phyloP scores from a whole-genome alignment of 148 eudicot species.

The Vaccinium macrocarpon region DNA sequence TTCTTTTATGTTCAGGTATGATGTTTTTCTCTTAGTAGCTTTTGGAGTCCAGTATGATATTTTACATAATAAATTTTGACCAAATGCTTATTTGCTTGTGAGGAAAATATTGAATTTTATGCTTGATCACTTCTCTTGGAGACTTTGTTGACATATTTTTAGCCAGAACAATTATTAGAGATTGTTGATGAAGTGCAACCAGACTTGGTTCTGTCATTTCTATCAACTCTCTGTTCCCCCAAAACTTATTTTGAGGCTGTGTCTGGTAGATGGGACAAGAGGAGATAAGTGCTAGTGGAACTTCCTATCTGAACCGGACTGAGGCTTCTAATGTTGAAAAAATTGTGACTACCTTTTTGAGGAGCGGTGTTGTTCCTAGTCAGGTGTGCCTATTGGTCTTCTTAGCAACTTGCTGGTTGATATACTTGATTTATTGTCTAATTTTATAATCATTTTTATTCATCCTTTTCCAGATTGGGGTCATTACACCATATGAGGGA shows the following conservation, averaged over 20 bases:
- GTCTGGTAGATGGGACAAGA: slow-evolving; percentile 95
- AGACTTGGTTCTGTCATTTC: not conserved
- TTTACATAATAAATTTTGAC: not conserved
- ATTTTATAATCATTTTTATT: not conserved
- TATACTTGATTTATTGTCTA: not conserved
- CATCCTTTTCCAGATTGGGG: slow-evolving; percentile 69
- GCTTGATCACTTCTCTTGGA: not conserved
- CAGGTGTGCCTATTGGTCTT: slow-evolving; percentile 48
- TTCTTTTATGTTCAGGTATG: slow-evolving; percentile 97
- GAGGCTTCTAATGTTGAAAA: slow-evolving; percentile 99
- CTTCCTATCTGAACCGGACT: slow-evolving; percentile 92
- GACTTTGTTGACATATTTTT: not conserved
- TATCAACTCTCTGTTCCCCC: not conserved
- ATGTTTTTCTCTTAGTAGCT: not conserved
- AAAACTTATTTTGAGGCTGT: not conserved
- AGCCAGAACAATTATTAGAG: not conserved
- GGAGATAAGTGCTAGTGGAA: slow-evolving; percentile 98
- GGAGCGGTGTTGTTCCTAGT: slow-evolving; percentile 96
- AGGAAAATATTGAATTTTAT: not conserved
- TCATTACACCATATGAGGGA: slow-evolving; percentile 98
- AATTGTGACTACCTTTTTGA: slow-evolving; percentile 86
- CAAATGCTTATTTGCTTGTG: not conserved
- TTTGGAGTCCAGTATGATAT: not conserved
- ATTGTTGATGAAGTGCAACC: not conserved
- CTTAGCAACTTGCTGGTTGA: not conserved